Conservation (phyloP, 768 basidiomycete genomes). For the Dacryopinax spathularia region DNA sequence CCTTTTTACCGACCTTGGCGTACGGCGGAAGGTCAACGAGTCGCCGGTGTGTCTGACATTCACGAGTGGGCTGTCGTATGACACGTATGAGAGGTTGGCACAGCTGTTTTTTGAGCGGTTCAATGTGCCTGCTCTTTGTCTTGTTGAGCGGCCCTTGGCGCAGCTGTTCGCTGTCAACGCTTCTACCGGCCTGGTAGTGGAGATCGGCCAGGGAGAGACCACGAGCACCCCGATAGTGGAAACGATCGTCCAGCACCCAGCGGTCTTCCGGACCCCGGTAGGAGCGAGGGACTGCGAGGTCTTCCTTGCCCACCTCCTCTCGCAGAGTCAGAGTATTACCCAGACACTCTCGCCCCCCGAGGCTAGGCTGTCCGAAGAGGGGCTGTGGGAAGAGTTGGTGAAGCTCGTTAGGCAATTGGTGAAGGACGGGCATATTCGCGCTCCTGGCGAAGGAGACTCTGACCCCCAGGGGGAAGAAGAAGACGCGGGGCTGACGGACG, state of each 20-base stretch:
- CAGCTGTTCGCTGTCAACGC: constrained; percentile 67
- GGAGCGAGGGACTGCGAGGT: constrained; percentile 60
- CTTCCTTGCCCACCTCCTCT: constrained; percentile 63
- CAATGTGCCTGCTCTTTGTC: constrained; percentile 69
- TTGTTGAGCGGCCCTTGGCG: constrained; percentile 71
- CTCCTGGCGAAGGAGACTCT: constrained; percentile 57
- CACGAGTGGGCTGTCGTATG: constrained; percentile 46
- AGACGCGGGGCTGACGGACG: constrained; percentile 78
- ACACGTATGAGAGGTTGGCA: constrained; percentile 55
- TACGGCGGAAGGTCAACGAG: constrained; percentile 73
- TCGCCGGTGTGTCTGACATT: constrained; percentile 71
- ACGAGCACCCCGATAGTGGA: constrained; percentile 71
- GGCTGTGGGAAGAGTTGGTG: constrained; percentile 37
- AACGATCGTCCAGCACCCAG: constrained; percentile 43
- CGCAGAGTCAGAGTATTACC: constrained; percentile 49
- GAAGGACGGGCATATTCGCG: constrained; percentile 51
- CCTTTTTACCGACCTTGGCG: constrained; percentile 57
- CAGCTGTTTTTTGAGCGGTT: constrained; percentile 87
- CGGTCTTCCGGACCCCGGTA: constrained; percentile 42
- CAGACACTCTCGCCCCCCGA: constrained; percentile 42
- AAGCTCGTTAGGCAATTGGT: constrained; percentile 53
- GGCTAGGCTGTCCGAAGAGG: constrained; percentile 31
- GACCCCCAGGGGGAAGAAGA: constrained; percentile 30
- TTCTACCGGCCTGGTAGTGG: constrained; percentile 62
- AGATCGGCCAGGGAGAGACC: constrained; percentile 61